These are phyloP conservation scores for Calonectria naviculata DNA, from an alignment of 2,329 filamentous ascomycete species.

Conservation along the genomic window DNA sequence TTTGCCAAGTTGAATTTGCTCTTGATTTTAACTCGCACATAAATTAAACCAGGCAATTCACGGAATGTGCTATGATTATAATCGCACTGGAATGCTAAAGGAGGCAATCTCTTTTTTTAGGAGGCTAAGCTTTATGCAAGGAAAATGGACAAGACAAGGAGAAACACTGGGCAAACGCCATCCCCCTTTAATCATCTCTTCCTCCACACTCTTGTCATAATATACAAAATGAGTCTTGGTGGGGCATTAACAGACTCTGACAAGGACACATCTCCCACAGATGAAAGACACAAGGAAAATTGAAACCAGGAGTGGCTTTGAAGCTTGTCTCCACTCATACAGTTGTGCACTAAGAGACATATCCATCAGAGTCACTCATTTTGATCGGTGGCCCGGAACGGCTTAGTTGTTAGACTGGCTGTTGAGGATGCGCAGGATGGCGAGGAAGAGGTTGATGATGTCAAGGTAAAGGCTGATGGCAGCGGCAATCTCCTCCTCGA, in stretches of 20 bases:
- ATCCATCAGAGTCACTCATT: neutral
- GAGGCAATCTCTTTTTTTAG: neutral
- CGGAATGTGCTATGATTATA: neutral
- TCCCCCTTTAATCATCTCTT: neutral
- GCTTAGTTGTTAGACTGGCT: slow-evolving; percentile 92
- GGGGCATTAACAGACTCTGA: slow-evolving; percentile 15
- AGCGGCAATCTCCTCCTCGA: slow-evolving; percentile 97
- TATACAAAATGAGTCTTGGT: neutral
- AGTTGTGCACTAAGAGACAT: neutral
- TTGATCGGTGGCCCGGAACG: neutral
- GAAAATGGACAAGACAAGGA: neutral
- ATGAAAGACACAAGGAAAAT: slow-evolving; percentile 8
- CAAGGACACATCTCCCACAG: neutral
- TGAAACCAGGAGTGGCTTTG: neutral
- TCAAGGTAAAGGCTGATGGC: slow-evolving; percentile 96
- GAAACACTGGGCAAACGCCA: slow-evolving; percentile 20
- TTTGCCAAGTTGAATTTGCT: no score
- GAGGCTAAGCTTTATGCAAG: neutral
- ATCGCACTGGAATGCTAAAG: neutral
- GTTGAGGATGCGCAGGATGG: slow-evolving; percentile 95
- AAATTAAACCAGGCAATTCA: neutral
- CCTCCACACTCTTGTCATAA: slow-evolving; percentile 10
- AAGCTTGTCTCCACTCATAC: neutral
- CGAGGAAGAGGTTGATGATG: slow-evolving; percentile 96
- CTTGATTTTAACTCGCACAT: no score